Evolutionary conservation across 306 rosid species (phyloP), one percentile per base, ranked within the genome.

Genomic region (Citrullus amarus): DNA sequence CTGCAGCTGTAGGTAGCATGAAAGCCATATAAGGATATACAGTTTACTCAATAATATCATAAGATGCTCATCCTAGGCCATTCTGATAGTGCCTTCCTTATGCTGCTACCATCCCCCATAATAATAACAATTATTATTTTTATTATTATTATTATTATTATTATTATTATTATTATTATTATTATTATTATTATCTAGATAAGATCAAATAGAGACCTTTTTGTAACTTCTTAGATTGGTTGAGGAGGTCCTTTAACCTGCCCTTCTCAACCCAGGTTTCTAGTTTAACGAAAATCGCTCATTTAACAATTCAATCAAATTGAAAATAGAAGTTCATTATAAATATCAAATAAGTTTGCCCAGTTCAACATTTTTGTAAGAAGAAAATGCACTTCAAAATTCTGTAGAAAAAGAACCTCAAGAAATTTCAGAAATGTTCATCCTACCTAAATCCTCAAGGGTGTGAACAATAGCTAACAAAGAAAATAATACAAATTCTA

Each of bases 1-100:
- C 99, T 16, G 91, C 96, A 86, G 82, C 98, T 95, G 88, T 65
- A 82, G 83, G 41, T 51, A 85, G 80, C 76, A 62, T 55, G 65
- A 63, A 3, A 79, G 12, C 30, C 79, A 55, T 78, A 44, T 59
- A 22, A 59, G 56, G 54, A 59, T 16, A 77, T 77, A 41, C 8
- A 20, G 11, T 75, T 75, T 36, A 56, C 46, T 55, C 65, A 0
- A 75, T 54, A 16, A 72, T 56, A 34, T 11, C 44, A 46, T 71
- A 75, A 22, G 17, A 65, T 63, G 32, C 18, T 4, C 73, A 72
- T 72, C 43, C 28, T 8, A 25, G 59, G 77, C 58, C 12, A 32
- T 25, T 25, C 28, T 25, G 28, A 25, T 25, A 25, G 28, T 25
- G 28, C 28, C 28, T 25, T 25, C 28, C 28, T 25, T 25, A 25